Base-by-base conservation (phyloP, 345 rosid species). In the Pelargonium nanum region DNA sequence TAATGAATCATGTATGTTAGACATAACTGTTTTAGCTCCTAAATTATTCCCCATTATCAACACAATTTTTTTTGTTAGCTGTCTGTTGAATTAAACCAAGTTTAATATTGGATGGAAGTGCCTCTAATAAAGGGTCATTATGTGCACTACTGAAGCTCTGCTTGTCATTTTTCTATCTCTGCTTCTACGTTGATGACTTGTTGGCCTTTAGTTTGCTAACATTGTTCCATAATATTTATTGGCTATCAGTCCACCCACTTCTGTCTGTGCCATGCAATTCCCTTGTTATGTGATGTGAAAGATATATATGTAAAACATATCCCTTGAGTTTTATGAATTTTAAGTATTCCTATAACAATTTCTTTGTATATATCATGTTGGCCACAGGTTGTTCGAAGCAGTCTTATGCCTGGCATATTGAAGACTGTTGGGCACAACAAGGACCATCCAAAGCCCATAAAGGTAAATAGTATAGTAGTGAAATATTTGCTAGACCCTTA, bases 391-490 rank as follows among this genome's bases (percentile, higher is more conserved):
- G 88, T 85, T 53, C 86, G 99, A 21, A 76, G 85, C 59, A 85
- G 84, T 70, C 85, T 93, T 54, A 83, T 93, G 97, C 91, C 88
- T 44, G 97, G 97, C 61, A 82, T 87, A 61, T 70, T 93, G 80
- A 93, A 93, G 74, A 78, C 89, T 24, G 70, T 83, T 65, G 94
- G 85, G 63, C 86, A 83, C 72, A 93, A 87, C 80, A 89, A 89
- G 74, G 88, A 93, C 75, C 89, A 87, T 65, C 91, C 94, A 26
- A 89, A 93, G 75, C 97, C 99, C 56, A 87, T 89, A 44, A 87
- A 89, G 96, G 99, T 93, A 70, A 24, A 20, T 53, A 0, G 63
- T 64, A 50, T 59, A 22, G 48, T 24, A 59, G 60, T 1, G 17
- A 21, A 53, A 32, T 53, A 17, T 53, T 21, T 44, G 22, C 55